Evolutionary conservation across 345 rosid species (phyloP).

Genomic region (Kernera saxatilis): DNA sequence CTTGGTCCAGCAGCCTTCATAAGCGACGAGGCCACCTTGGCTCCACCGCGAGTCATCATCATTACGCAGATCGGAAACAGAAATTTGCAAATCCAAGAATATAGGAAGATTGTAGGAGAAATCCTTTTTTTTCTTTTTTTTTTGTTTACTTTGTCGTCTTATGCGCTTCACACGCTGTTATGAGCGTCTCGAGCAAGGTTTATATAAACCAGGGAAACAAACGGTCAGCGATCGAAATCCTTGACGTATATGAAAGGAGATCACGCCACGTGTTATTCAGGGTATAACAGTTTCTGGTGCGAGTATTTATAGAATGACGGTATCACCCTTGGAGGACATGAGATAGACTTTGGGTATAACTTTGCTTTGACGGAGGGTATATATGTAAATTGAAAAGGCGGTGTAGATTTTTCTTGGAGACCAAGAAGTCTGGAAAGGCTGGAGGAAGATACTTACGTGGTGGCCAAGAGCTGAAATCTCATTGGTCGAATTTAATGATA

Average conservation of each 20-base stretch:
- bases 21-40: constrained; percentile 21
- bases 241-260: neutral
- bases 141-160: constrained; percentile 9
- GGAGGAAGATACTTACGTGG: constrained; percentile 18
- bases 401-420: constrained; percentile 20
- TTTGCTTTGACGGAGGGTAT: constrained; percentile 27
- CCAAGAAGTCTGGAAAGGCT: constrained; percentile 4
- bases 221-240: neutral
- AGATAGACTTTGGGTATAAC: neutral
- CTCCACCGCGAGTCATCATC: constrained; percentile 31
- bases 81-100: constrained; percentile 19
- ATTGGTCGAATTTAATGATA: constrained; percentile 12
- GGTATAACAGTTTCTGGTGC: neutral
- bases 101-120: constrained; percentile 14
- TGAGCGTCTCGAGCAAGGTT: neutral
- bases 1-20: constrained; percentile 13
- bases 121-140: neutral
- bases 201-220: neutral
- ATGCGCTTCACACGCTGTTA: neutral
- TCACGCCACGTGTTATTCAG: neutral
- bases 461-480: neutral
- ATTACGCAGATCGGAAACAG: neutral
- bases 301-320: neutral
- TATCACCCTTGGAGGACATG: neutral
- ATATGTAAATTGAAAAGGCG: neutral